These are phyloP conservation scores for Papiliotrema flavescens DNA, from an alignment of 1,284 basidiomycete genomes.

Conservation along the genomic window DNA sequence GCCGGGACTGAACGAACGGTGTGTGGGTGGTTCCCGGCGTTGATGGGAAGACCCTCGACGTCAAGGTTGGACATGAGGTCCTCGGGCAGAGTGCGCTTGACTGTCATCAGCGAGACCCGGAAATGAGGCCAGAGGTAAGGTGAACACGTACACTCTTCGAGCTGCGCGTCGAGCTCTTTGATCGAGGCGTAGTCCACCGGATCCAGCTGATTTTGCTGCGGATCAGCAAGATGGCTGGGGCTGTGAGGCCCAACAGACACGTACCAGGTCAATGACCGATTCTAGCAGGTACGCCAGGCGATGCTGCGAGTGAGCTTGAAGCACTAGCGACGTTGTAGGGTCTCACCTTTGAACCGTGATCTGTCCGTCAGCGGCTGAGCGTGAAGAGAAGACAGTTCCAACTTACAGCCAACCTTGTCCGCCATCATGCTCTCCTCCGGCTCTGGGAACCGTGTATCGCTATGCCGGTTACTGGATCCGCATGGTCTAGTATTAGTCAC, in stretches of 20 bases:
- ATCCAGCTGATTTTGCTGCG: constrained; percentile 40
- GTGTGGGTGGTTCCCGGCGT: constrained; percentile 35
- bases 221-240: neutral
- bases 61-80: constrained; percentile 30
- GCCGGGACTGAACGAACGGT: constrained; percentile 15
- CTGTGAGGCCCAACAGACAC: constrained; percentile 3
- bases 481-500: constrained; percentile 30
- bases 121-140: neutral
- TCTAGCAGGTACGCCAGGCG: constrained; percentile 40
- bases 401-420: constrained; percentile 40
- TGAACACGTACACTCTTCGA: constrained; percentile 27
- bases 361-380: neutral
- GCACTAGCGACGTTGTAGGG: constrained; percentile 18
- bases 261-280: constrained; percentile 42
- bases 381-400: neutral
- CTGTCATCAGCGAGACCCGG: constrained; percentile 10
- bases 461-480: constrained; percentile 31
- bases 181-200: constrained; percentile 29
- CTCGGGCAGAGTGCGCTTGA: constrained; percentile 38
- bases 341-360: constrained; percentile 1
- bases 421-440: constrained; percentile 16
- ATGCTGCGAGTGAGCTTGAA: constrained; percentile 25
- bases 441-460: constrained; percentile 42
- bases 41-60: constrained; percentile 39
- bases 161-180: constrained; percentile 33